phyloP scores from a whole-genome alignment of 1,284 basidiomycete genomes.

The Amylostereum chailletii region DNA sequence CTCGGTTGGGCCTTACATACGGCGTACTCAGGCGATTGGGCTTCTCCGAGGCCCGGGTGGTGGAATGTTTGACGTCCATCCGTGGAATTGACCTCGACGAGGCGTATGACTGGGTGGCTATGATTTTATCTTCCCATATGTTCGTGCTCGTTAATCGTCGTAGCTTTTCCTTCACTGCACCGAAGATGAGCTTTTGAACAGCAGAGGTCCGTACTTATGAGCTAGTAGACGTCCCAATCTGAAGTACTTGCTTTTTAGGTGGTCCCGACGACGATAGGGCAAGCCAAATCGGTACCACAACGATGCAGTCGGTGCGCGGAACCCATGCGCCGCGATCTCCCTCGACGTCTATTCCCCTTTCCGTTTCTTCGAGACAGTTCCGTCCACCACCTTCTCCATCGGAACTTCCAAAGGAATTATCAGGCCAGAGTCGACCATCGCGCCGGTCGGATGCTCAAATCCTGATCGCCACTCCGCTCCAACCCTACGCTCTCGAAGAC shows the following conservation, averaged over 20 bases:
- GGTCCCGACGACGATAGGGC: not conserved
- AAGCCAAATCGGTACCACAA: too few species aligned
- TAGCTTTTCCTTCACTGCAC: constrained; percentile 67
- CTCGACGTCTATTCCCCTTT: too few species aligned
- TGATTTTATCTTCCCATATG: not conserved
- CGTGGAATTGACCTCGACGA: constrained; percentile 77
- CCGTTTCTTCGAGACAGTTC: too few species aligned
- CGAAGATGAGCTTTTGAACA: constrained; percentile 49
- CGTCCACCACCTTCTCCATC: too few species aligned
- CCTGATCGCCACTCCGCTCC: constrained; percentile 8
- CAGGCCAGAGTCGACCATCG: too few species aligned
- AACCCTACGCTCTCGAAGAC: too few species aligned
- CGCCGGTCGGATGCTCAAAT: too few species aligned
- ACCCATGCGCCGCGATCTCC: too few species aligned
- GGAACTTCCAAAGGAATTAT: too few species aligned
- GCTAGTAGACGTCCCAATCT: not conserved
- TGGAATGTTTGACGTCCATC: constrained; percentile 59
- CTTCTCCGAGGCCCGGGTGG: constrained; percentile 64
- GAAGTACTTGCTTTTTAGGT: constrained; percentile 1
- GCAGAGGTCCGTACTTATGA: constrained; percentile 19
- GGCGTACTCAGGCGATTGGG: constrained; percentile 81
- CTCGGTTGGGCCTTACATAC: constrained; percentile 72
- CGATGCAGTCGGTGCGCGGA: too few species aligned
- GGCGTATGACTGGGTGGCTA: constrained; percentile 83
- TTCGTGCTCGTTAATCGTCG: constrained; percentile 5